phyloP scores from a whole-genome alignment of 306 rosid genomes.

The Sechiopsis laciniata region DNA sequence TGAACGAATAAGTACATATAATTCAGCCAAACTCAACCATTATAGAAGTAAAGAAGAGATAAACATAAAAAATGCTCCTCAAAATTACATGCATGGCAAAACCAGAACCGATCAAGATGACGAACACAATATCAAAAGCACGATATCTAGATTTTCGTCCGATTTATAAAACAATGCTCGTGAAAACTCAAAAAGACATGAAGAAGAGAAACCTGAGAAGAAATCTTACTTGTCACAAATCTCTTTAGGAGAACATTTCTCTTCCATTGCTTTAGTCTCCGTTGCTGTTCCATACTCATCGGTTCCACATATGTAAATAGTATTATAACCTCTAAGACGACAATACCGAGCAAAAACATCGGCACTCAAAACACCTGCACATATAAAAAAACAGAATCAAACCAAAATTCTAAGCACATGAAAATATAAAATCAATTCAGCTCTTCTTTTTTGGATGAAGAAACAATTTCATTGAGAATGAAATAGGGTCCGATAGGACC shows the following conservation, averaged over 20 bases:
- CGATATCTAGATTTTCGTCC: not conserved
- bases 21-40: not conserved
- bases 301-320: constrained; percentile 81
- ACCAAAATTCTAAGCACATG: too few species aligned
- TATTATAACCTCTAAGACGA: constrained; percentile 73
- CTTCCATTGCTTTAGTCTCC: constrained; percentile 94
- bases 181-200: not conserved
- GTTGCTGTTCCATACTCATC: constrained; percentile 95
- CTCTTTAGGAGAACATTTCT: constrained; percentile 77
- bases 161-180: not conserved
- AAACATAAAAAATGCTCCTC: too few species aligned
- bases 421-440: not conserved
- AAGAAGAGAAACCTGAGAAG: not conserved
- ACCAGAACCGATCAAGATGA: not conserved
- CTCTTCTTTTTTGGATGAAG: too few species aligned
- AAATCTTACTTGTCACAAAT: constrained; percentile 77
- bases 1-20: not conserved
- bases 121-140: not conserved
- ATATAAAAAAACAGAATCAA: not conserved
- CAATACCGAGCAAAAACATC: constrained; percentile 91
- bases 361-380: constrained; percentile 74
- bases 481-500: too few species aligned
- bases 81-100: not conserved
- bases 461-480: too few species aligned
- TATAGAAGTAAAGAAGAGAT: not conserved